Evolutionary conservation across 148 eudicot species (phyloP), one percentile per base, ranked within the genome.

Genomic region (Heliosperma pusillum): DNA sequence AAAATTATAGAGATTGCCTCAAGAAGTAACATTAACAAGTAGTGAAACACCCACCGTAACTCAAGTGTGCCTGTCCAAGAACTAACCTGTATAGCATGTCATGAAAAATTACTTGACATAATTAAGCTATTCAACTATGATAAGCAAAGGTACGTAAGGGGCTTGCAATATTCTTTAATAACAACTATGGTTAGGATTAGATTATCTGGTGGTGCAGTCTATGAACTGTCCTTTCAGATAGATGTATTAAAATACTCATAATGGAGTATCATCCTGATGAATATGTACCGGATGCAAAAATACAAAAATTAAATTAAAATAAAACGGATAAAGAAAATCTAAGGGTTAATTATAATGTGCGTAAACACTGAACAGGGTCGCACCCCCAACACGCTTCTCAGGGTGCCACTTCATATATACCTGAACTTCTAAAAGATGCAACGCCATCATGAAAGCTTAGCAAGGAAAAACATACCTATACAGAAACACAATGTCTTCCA

Each of bases 51-150:
- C 81, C 76, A 90, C 98, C 98, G 77, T 92, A 95, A 84, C 98
- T 91, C 78, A 90, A 91, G 85, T 83, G 96, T 57, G 97, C 90
- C 78, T 84, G 89, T 77, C 98, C 98, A 57, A 97, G 96, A 90
- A 92, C 88, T 78, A 95, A 85, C 83, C 97, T 94, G 90, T 76
- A 78, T 11, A 12, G 69, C 24, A 70, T 22, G 50, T 56, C 53
- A 62, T 6, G 45, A 42, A 76, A 57, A 44, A 45, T 64, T 10
- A 80, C 67, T 62, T 52, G 22, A 78, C 19, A 55, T 27, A 25
- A 47, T 42, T 66, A 44, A 11, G 26, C 57, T 26, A 74, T 16
- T 21, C 24, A 47, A 53, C 24, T 63, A 69, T 56, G 68, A 13
- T 12, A 59, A 71, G 25, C 15, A 53, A 40, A 59, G 52, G 24